These are phyloP conservation scores for Paecilomyces dactylethromorphus DNA, from an alignment of 2,329 filamentous ascomycete species.

Conservation along the genomic window DNA sequence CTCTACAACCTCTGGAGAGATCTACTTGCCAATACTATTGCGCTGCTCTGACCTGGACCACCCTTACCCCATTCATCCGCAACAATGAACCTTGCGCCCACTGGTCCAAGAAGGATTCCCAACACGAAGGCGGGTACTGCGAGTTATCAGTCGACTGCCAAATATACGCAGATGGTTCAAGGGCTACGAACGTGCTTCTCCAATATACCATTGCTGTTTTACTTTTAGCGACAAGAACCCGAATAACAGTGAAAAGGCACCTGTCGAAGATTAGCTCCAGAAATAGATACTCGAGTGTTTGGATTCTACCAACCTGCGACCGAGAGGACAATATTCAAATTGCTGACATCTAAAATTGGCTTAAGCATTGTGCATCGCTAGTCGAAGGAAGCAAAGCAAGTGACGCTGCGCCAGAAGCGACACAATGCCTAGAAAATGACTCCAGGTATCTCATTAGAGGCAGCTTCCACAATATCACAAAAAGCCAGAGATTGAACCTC, in stretches of 20 bases:
- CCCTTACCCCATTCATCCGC: conserved; percentile 31
- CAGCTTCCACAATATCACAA: not conserved
- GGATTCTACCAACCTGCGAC: conserved; percentile 21
- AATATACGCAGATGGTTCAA: not conserved
- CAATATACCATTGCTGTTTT: conserved; percentile 33
- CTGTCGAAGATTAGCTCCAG: conserved; percentile 10
- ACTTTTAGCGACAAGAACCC: conserved; percentile 30
- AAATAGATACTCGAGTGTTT: not conserved
- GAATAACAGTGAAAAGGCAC: conserved; percentile 24
- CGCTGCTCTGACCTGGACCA: conserved; percentile 24
- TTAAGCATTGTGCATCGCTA: conserved; percentile 21
- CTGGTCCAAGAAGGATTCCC: conserved; percentile 50
- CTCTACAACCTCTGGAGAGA: not conserved
- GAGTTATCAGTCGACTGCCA: conserved; percentile 3
- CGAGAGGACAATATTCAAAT: conserved; percentile 26
- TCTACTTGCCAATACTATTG: conserved; percentile 35
- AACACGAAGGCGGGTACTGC: conserved; percentile 50
- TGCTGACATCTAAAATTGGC: conserved; percentile 27
- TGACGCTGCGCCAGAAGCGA: not conserved
- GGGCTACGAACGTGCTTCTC: conserved; percentile 29
- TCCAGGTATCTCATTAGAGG: not conserved
- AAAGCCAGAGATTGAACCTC: not conserved
- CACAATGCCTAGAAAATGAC: not conserved
- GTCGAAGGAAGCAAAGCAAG: not conserved
- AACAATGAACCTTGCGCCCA: conserved; percentile 49